Evolutionary conservation across 1,284 basidiomycete species (phyloP), one percentile per base, ranked within the genome.

Genomic region (Marasmius oreades): DNA sequence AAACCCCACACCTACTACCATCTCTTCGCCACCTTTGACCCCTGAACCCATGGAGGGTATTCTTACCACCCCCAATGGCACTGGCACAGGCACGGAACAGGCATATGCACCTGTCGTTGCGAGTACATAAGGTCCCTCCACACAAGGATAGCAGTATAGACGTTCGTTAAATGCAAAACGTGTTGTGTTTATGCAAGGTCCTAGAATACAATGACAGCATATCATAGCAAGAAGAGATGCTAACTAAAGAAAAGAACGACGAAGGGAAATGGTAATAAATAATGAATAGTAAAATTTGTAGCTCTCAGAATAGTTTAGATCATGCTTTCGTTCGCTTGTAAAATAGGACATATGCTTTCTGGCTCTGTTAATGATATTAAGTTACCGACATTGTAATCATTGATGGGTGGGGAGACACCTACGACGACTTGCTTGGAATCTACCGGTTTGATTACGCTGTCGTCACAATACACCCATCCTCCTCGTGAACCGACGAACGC

Each of bases 391-490:
- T 36, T 33, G 23, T 28, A 36, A 36, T 24, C 37, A 24, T n/a
- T n/a, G n/a, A n/a, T n/a, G n/a, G 55, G 44, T 56, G 43, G 45
- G n/a, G 36, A 23, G 46, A 31, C 8, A 87, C 90, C 66, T 69
- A 94, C 93, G 56, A 94, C 88, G n/a, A 95, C 89, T 67, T 93
- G 87, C 64, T 82, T 86, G 46, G 87, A 75, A 55, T 91, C 84
- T 26, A 85, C 85, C 42, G 77, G 66, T 54, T 83, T 82, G 59
- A 93, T 78, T 62, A 84, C 85, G 67, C 91, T 93, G 69, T 95
- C 93, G 64, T 95, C 92, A 67, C 91, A 94, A 66, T 90, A 92
- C 66, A 86, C 73, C 93, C 93, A 96, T 54, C 83, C 81, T 31
- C 88, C 86, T 59, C 86, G 79, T 10, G 90, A 90, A 31, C 85